Base-by-base conservation (phyloP, 352 stramenopile genomes). In the Aphanomyces euteiches region DNA sequence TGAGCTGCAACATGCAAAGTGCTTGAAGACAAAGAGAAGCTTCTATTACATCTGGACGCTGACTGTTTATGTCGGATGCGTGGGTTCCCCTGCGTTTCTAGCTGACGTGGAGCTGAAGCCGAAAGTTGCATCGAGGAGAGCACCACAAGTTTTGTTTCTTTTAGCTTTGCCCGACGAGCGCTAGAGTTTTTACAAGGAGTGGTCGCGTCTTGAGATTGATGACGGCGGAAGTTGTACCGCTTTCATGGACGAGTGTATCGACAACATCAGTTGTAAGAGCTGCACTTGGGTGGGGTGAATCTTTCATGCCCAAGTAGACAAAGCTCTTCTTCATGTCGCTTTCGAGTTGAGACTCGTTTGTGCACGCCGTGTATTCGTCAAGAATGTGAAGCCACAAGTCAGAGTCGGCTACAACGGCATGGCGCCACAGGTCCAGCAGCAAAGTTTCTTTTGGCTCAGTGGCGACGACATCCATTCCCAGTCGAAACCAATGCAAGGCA, bases 161-260 rank as follows among this genome's bases (percentile, higher is more conserved):
- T 28, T 28, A 28, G 28, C 28, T 28, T 28, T 28, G 15, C 50
- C 15, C 54, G 6, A 39, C 54, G 15, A 61, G 21, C 15, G 54
- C 54, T 7, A 93, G 77, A 54, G 86, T 89, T 79, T 93, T 93
- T 48, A 87, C 78, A 36, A 92, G 76, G 4, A 93, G 57, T 68
- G 89, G 84, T 21, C 85, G 79, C 34, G 78, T 81, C 21, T 76
- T 81, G 7, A 73, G 73, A 56, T 77, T 86, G 47, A 92, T 76
- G 4, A 88, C 66, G 0, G 79, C 82, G 64, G 81, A 75, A n/a
- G 39, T 47, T 15, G 10, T 12, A 15, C 69, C 75, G 56, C 79
- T 57, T 19, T 73, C 78, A 19, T 87, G 65, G 37, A 91, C 79
- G 40, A 93, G 69, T 15, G 83, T 80, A 68, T 87, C 80, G 56